A percentile compares a stretch with the other conserved stretches of the same genome.
phyloP scores from a whole-genome alignment of 2,329 filamentous ascomycete genomes.

The Cytospora schulzeri region DNA sequence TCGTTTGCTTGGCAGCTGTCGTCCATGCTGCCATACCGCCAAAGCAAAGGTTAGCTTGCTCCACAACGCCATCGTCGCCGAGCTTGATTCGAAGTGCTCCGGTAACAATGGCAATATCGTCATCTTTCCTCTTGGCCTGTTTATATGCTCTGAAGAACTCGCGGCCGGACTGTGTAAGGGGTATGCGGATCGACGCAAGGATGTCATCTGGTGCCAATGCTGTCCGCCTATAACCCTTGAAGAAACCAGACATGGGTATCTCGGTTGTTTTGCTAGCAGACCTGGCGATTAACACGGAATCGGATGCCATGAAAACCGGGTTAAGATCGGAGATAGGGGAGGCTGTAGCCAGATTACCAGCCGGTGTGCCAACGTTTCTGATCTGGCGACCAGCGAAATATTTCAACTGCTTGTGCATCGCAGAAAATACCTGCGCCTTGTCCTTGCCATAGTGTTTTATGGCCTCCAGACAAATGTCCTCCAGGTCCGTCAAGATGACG shows the following conservation, averaged over 20 bases:
- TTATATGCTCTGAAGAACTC: conserved; percentile 93
- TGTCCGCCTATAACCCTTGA: conserved; percentile 86
- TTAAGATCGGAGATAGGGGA: conserved; percentile 97
- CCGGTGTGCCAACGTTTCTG: conserved; percentile 94
- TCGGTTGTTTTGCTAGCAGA: conserved; percentile 73
- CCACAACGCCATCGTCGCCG: conserved; percentile 68
- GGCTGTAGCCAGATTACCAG: conserved; percentile 90
- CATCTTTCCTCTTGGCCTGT: conserved; percentile 94
- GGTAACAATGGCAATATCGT: conserved; percentile 98
- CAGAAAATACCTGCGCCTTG: conserved; percentile 79
- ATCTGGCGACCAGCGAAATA: conserved; percentile 97
- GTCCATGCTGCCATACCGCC: conserved; percentile 95
- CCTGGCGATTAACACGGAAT: conserved; percentile 79
- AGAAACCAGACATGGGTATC: conserved; percentile 91
- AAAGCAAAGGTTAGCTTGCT: conserved; percentile 79
- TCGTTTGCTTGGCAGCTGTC: conserved; percentile 79
- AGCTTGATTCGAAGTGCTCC: conserved; percentile 77
- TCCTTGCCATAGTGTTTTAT: conserved; percentile 73
- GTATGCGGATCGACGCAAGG: conserved; percentile 85
- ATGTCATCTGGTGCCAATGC: conserved; percentile 80
- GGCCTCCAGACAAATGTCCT: conserved; percentile 79
- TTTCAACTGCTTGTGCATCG: conserved; percentile 88
- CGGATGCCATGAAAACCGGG: conserved; percentile 86
- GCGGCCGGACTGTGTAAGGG: conserved; percentile 70
- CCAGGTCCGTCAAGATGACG: conserved; percentile 87